Evolutionary conservation across 495 filamentous ascomycete genomes (phyloP).

Genomic region (Neurospora africana): DNA sequence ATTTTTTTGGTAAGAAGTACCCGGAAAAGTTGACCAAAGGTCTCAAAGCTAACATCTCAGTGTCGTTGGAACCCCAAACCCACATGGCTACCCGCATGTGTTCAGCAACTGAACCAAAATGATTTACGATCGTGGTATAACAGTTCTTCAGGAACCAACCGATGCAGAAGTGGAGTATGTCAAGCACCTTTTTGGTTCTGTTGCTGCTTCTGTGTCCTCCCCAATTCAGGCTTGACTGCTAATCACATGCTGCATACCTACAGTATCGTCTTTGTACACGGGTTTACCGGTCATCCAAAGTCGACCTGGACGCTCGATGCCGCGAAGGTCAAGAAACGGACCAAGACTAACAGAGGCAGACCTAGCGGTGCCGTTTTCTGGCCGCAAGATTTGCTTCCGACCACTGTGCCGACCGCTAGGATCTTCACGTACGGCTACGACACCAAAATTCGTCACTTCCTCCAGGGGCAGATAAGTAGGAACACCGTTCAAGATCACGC

Average conservation of each 20-base stretch:
- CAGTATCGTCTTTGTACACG: neutral
- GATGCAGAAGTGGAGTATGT: neutral
- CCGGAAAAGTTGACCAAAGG: too few species aligned
- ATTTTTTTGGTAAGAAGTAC: neutral
- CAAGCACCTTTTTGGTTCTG: neutral
- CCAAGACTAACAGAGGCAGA: neutral
- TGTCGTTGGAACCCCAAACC: neutral
- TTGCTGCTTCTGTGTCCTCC: neutral
- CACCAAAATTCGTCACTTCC: neutral
- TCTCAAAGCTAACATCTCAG: too few species aligned
- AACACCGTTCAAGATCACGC: neutral
- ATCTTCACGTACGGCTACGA: slow-evolving; percentile 21
- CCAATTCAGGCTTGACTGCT: neutral
- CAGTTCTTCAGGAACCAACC: neutral
- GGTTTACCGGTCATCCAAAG: neutral
- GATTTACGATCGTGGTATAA: neutral
- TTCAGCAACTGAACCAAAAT: neutral
- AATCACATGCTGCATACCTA: neutral
- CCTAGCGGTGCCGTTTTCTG: slow-evolving; percentile 6
- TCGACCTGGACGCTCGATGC: neutral
- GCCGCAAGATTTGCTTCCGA: slow-evolving; percentile 14
- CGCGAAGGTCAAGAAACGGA: neutral
- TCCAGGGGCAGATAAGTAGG: neutral
- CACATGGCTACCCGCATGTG: too few species aligned
- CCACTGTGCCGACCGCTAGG: slow-evolving; percentile 12